Evolutionary conservation across 768 basidiomycete species (phyloP), one percentile per base, ranked within the genome.

Genomic region (Auricularia sp.): DNA sequence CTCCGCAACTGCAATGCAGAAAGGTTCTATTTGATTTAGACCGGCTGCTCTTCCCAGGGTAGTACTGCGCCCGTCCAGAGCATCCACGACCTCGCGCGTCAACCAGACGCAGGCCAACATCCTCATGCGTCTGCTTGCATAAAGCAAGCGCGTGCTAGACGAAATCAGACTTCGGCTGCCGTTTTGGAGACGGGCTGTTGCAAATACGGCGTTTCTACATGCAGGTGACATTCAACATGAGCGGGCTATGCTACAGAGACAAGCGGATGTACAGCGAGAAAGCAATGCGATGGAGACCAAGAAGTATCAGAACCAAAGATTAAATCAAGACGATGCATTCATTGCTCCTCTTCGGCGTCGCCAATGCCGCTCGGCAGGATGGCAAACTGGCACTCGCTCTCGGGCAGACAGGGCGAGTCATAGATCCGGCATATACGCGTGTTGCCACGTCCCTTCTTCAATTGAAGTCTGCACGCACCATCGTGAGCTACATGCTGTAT

Each of bases 341-440:
- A 51, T 18, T 51, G 75, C 70, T 94, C 91, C 71, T 96, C 95
- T 70, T 95, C 93, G 1, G 95, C 94, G 72, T 98, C 96, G 4
- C 91, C 92, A 66, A 98, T 94, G 66, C 96, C 96, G 70, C 90
- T 86, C 5, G 85, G 77, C 63, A 93, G 87, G 75, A 98, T 98
- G 39, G 94, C 92, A 73, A 98, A 99, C 64, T 90, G 89, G 2
- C 89, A 93, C 73, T 98, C 96, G 69, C 91, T 92, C 75, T 99
- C 97, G 10, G 97, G 96, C 42, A 99, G 78, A 77, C 94, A 98
- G 0, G 97, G 97, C 3, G 94, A 96, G 79, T 99, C 97, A 70
- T 97, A 96, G 69, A 99, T 95, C 76, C 94, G 96, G 78, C 94
- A 97, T 24, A 92, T 86, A 65, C 97, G 90, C 61, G 91, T 94